Evolutionary conservation across 305 asterid species (phyloP), one percentile per base, ranked within the genome.

Genomic region (Plantago coronopus): DNA sequence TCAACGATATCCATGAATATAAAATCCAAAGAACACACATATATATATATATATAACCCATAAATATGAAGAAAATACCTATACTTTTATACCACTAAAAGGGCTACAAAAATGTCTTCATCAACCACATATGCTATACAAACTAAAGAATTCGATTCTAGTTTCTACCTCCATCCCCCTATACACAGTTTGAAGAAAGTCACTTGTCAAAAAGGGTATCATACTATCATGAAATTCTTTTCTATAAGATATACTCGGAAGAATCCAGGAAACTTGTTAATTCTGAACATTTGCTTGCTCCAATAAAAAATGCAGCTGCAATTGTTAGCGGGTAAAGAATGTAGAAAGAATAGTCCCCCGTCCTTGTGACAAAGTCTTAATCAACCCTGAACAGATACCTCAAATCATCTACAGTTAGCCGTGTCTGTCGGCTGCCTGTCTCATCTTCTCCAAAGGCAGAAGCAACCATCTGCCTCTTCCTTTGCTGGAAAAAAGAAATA

Each of bases 381-480:
- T 72, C 61, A 22, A 64, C 77, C 76, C 72, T 78, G 80, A 94
- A 94, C 3, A 94, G 87, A 78, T 94, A 94, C 70, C 81, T 80
- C 76, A 94, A 72, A 65, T 94, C 99, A 54, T 94, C 95, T 54
- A 81, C 87, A 2, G 99, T 94, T 17, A 94, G 95, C 60, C 95
- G 85, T 40, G 93, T 79, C 71, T 81, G 93, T 15, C 88, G 77
- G 63, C 83, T 61, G 40, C 97, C 95, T 2, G 80, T 75, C 73
- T 85, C 95, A 37, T 89, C 91, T 78, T 94, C 97, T 46, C 99
- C 99, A 67, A 94, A 94, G 13, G 99, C 99, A 31, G 95, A 82
- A 14, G 97, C 82, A 48, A 94, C 97, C 99, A 89, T 89, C 72
- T 82, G 80, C 74, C 99, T 85, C 84, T 94, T 94, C 74, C 85